Base-by-base conservation (phyloP, 2,329 filamentous ascomycete genomes). In the Hymenoscyphus infarciens region DNA sequence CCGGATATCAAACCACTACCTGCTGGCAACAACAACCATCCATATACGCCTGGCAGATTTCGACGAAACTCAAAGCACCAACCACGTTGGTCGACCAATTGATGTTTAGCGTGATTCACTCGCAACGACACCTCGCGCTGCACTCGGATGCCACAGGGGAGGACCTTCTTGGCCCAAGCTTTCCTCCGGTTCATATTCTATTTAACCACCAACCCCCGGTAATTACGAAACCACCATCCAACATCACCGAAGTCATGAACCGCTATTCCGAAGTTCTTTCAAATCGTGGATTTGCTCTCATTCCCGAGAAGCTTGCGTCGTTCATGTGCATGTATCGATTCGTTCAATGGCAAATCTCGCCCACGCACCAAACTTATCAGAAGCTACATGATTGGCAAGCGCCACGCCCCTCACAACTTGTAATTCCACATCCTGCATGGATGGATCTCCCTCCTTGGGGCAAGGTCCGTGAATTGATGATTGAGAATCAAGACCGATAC, bases 271-370 rank as follows among this genome's bases (percentile, higher is more conserved):
- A 63, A 45, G 65, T 73, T 2, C 64, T 72, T 31, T 66, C 69
- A 2, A 64, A 56, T 25, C 67, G 71, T 15, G 70, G 71, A 10
- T 71, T 73, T 59, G 64, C 66, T 5, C 63, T 67, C 8, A 68
- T 71, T 15, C 70, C 71, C 2, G 71, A 73, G 54, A 71, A 70
- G 49, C 67, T 73, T 16, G 69, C 69, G 10, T 70, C 67, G 5
- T 73, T 73, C 61, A 71, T 73, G 68, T 71, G 68, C 64, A 73
- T 72, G 70, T 73, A 72, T 31, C 66, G 68, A 13, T 71, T 73
- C 45, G 63, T 72, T 8, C 69, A 71, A 62, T 71, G 71, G 70
- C 71, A 71, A 60, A 71, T 71, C n/a, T 67, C 68, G 10, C 70
- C 70, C 8, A 70, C 53, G 1, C 64, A 69, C 53, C 25, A 64